Conservation (phyloP, 2,329 filamentous ascomycete species). For the Xylaria sp. region DNA sequence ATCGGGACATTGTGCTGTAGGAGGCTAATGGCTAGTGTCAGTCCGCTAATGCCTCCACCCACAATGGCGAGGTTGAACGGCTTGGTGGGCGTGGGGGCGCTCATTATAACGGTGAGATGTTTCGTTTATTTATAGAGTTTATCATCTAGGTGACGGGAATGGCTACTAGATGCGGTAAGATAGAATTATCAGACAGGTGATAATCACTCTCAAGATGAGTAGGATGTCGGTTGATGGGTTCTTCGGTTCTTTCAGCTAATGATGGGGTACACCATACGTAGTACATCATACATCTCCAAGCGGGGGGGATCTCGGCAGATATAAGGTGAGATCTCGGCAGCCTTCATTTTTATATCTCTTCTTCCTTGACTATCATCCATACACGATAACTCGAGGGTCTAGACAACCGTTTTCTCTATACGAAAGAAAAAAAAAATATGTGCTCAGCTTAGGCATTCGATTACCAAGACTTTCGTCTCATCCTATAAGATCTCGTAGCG, state of each 20-base stretch:
- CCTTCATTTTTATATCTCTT: neutral
- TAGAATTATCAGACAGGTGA: neutral
- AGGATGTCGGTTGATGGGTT: neutral
- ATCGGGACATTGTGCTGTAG: conserved; percentile 47
- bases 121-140: neutral
- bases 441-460: neutral
- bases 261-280: neutral
- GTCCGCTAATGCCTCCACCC: conserved; percentile 56
- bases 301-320: conserved; percentile 13
- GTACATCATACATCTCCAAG: neutral
- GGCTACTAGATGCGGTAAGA: neutral
- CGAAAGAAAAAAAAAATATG: neutral
- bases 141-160: neutral
- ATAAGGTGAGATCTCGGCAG: neutral
- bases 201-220: neutral
- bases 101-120: conserved; percentile 13
- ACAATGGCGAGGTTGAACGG: conserved; percentile 53
- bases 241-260: neutral
- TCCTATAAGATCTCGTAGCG: neutral
- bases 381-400: neutral
- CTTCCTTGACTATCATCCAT: neutral
- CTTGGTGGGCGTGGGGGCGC: conserved; percentile 28
- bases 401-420: neutral
- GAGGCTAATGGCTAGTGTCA: conserved; percentile 52
- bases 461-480: neutral